Conservation (phyloP, 2,329 filamentous ascomycete genomes). For the Botrytis squamosa region DNA sequence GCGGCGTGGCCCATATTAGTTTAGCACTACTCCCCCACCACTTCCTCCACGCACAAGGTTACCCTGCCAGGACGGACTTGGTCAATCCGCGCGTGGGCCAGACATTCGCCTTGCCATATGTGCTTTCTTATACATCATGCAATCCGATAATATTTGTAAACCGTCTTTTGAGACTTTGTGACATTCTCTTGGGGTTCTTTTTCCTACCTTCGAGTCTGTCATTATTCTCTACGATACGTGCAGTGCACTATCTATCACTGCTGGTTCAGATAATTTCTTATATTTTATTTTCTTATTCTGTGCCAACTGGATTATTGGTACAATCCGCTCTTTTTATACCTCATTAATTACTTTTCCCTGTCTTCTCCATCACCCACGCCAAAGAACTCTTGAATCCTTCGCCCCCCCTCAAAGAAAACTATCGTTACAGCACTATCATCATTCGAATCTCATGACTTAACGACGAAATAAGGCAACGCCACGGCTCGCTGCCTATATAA, state of each 20-base stretch:
- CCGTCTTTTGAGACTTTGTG: conserved; percentile 23
- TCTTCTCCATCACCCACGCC: conserved; percentile 2
- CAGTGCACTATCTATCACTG: conserved; percentile 35
- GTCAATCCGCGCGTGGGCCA: conserved; percentile 35
- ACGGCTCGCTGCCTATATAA: conserved; percentile 36
- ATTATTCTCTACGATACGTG: conserved; percentile 33
- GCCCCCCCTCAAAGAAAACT: conserved; percentile 14
- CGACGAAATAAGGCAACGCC: conserved; percentile 34
- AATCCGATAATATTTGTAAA: conserved; percentile 32
- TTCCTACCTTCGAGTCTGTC: conserved; percentile 30
- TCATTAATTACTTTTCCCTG: conserved; percentile 14
- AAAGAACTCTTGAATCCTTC: conserved; percentile 26
- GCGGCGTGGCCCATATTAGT: conserved; percentile 23
- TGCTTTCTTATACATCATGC: conserved; percentile 39
- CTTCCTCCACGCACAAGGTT: conserved; percentile 17
- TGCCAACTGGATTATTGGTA: conserved; percentile 36
- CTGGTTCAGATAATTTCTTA: conserved; percentile 39
- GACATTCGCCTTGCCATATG: conserved; percentile 9
- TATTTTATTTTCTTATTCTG: conserved; percentile 30
- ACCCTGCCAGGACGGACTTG: conserved; percentile 28
- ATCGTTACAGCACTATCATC: conserved; percentile 21
- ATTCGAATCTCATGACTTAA: conserved; percentile 39
- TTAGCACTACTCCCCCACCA: conserved; percentile 22
- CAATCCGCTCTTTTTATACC: conserved; percentile 30
- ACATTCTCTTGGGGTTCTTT: conserved; percentile 33